Conservation (phyloP, 805 yeast genomes). For the Zygosaccharomyces siamensis region DNA sequence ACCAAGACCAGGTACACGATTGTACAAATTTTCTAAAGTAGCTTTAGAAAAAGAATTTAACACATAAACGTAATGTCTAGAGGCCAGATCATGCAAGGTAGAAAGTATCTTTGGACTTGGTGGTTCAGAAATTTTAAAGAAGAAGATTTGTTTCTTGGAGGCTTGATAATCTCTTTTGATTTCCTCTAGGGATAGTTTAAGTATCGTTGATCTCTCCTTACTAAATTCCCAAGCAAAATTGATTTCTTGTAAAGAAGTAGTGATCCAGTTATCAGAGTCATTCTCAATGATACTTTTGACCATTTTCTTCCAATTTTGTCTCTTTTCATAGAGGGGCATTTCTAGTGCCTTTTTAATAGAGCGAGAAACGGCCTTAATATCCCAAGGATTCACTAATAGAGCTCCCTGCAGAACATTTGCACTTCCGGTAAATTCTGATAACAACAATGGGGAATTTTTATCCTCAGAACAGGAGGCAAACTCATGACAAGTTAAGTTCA, state of each 20-base stretch:
- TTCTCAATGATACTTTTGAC: slow-evolving; percentile 54
- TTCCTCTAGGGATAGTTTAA: slow-evolving; percentile 31
- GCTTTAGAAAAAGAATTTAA: slow-evolving; percentile 59
- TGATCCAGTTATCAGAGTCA: slow-evolving; percentile 75
- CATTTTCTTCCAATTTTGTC: slow-evolving; percentile 56
- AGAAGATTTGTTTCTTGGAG: slow-evolving; percentile 41
- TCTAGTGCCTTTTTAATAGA: slow-evolving; percentile 59
- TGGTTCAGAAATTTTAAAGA: slow-evolving; percentile 45
- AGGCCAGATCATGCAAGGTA: slow-evolving; percentile 59
- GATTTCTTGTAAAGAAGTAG: slow-evolving; percentile 49
- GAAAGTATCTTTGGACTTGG: slow-evolving; percentile 57
- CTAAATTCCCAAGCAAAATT: slow-evolving; percentile 48
- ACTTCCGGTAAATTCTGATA: slow-evolving; percentile 94
- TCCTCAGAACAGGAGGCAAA: slow-evolving; percentile 70
- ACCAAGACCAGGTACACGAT: slow-evolving; percentile 66
- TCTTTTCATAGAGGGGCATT: slow-evolving; percentile 57
- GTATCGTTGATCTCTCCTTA: slow-evolving; percentile 36
- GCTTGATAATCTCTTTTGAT: slow-evolving; percentile 30
- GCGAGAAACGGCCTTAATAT: slow-evolving; percentile 58
- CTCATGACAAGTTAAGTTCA: slow-evolving; percentile 95
- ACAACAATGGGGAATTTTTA: slow-evolving; percentile 71
- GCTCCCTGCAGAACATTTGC: slow-evolving; percentile 74
- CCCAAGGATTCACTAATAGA: slow-evolving; percentile 87
- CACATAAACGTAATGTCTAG: slow-evolving; percentile 63
- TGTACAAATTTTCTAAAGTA: slow-evolving; percentile 63